Conservation (phyloP, 768 basidiomycete species). For the Boletales sp. region DNA sequence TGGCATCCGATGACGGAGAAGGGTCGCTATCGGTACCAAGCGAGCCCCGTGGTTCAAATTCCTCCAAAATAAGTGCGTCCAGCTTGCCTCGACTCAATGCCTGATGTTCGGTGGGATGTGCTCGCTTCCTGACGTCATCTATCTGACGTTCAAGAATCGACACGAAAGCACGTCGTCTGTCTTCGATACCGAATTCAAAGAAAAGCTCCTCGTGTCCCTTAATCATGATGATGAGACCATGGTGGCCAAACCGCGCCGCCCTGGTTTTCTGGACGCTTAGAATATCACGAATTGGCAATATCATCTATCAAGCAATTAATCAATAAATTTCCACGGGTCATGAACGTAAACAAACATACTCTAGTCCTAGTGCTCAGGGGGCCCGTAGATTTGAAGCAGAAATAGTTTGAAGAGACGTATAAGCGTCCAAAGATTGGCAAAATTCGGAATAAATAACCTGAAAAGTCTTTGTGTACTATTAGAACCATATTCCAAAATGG, state of each 20-base stretch:
- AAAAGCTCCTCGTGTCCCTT: conserved; percentile 98
- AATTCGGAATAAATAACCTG: conserved; percentile 85
- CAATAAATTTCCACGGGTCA: not conserved
- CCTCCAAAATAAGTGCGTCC: conserved; percentile 81
- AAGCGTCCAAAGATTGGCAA: conserved; percentile 87
- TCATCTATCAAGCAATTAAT: conserved; percentile 61
- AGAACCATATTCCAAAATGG: conserved; percentile 1
- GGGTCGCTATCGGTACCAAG: conserved; percentile 38
- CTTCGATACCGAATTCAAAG: conserved; percentile 85
- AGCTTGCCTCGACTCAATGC: conserved; percentile 51
- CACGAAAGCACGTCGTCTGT: conserved; percentile 78
- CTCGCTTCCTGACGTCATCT: conserved; percentile 59
- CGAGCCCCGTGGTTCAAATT: conserved; percentile 59
- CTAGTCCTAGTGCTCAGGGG: conserved; percentile 76
- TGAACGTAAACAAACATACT: conserved; percentile 44
- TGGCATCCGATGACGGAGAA: conserved; percentile 46
- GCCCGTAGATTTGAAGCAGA: conserved; percentile 92
- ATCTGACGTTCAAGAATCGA: conserved; percentile 74
- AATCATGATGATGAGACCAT: conserved; percentile 86
- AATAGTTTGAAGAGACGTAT: conserved; percentile 87
- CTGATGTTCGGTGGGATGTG: conserved; percentile 41
- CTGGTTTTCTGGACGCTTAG: conserved; percentile 80
- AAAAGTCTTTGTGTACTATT: conserved; percentile 62
- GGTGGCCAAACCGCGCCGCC: conserved; percentile 86
- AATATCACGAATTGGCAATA: conserved; percentile 87